Conservation (phyloP, 2,329 filamentous ascomycete genomes). For the Clonostachys solani region DNA sequence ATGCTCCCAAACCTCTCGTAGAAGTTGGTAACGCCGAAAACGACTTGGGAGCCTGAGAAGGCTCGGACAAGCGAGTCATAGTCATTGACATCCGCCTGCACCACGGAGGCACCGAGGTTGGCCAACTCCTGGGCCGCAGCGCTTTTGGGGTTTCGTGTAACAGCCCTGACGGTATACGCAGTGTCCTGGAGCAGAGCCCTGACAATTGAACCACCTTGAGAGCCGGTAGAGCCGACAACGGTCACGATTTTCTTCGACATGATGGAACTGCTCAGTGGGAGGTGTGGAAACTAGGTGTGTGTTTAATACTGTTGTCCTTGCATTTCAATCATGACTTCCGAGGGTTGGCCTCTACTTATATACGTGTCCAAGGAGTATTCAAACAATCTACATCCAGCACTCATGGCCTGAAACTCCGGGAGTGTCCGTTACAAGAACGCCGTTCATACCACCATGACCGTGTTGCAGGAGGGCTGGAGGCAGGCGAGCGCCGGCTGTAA, state of each 20-base stretch:
- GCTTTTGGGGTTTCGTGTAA: conserved; percentile 27
- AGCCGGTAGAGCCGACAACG: conserved; percentile 31
- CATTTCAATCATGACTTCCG: no score
- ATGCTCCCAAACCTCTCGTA: conserved; percentile 24
- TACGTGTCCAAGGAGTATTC: no score
- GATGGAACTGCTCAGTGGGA: no score
- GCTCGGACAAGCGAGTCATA: conserved; percentile 19
- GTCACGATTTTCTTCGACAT: conserved; percentile 20
- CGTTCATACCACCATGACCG: no score
- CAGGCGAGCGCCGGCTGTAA: no score
- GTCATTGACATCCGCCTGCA: conserved; percentile 20
- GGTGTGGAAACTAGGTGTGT: no score
- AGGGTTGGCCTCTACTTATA: no score
- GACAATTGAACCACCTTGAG: conserved; percentile 35
- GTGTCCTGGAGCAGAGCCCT: conserved; percentile 28
- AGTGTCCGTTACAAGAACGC: no score
- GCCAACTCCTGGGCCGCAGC: conserved; percentile 19
- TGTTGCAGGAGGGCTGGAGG: no score
- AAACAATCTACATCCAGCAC: no score
- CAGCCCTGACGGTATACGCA: conserved; percentile 24
- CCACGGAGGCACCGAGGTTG: conserved; percentile 25
- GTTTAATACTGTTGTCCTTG: no score
- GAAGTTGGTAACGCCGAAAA: conserved; percentile 23
- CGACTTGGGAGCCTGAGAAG: conserved; percentile 24
- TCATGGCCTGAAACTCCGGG: no score